Evolutionary conservation across 1,284 basidiomycete genomes (phyloP).

Genomic region (Tylopilus orsonianus): DNA sequence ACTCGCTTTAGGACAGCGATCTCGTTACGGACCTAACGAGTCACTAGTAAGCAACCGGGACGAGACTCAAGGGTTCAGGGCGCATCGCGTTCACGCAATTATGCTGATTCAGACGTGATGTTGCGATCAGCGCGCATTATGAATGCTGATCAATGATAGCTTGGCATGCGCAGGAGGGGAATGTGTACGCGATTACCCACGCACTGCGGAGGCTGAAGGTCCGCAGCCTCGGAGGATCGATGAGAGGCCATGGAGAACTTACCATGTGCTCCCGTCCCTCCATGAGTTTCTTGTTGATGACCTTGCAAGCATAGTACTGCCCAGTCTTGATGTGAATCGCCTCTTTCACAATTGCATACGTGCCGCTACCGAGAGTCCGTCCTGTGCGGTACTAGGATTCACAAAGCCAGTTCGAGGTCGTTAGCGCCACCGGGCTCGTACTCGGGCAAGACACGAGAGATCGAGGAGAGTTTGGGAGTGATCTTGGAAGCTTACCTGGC

Average conservation of each 20-base stretch:
- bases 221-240: constrained; percentile 5
- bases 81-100: neutral
- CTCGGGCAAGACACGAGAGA: constrained; percentile 1
- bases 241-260: constrained; percentile 5
- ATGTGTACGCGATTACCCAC: constrained; percentile 3
- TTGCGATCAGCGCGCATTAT: constrained; percentile 13
- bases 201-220: neutral
- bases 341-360: constrained; percentile 91
- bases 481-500: constrained; percentile 47
- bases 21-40: constrained; percentile 86
- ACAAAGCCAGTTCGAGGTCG: constrained; percentile 5
- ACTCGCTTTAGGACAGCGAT: constrained; percentile 94
- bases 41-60: constrained; percentile 8
- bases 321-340: constrained; percentile 95
- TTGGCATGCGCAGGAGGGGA: neutral
- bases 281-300: constrained; percentile 98
- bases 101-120: neutral
- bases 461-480: neutral
- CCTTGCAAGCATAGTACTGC: constrained; percentile 87
- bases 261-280: constrained; percentile 91
- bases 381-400: constrained; percentile 83
- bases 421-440: constrained; percentile 12
- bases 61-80: constrained; percentile 17
- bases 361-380: constrained; percentile 88
- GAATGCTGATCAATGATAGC: constrained; percentile 7